Conservation (phyloP, 2,329 filamentous ascomycete species). For the Bipolaris gigantea region DNA sequence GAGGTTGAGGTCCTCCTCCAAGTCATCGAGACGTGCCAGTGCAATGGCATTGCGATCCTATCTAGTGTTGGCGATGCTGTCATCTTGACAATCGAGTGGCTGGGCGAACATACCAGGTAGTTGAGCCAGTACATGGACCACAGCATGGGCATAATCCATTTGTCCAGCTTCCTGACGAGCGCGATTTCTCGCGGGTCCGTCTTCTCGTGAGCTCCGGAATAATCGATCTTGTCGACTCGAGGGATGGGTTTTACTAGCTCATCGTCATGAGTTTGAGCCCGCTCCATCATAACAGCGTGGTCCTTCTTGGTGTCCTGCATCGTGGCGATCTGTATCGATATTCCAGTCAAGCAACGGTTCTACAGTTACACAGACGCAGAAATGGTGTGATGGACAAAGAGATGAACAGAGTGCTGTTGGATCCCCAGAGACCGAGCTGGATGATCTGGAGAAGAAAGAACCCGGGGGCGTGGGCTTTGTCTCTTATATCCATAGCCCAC, state of each 20-base stretch:
- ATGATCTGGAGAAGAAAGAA: conserved; percentile 31
- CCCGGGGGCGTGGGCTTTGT: conserved; percentile 18
- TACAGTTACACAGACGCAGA: neutral
- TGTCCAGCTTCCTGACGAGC: conserved; percentile 37
- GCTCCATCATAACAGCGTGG: conserved; percentile 33
- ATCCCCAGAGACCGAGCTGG: conserved; percentile 23
- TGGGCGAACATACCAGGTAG: conserved; percentile 7
- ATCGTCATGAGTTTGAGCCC: conserved; percentile 25
- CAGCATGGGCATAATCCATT: conserved; percentile 33
- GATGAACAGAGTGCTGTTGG: conserved; percentile 13
- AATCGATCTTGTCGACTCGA: conserved; percentile 33
- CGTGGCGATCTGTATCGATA: neutral
- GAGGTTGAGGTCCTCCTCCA: conserved; percentile 58
- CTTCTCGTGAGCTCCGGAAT: conserved; percentile 42
- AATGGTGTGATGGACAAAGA: neutral
- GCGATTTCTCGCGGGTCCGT: conserved; percentile 41
- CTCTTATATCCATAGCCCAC: conserved; percentile 24
- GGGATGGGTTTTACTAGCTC: conserved; percentile 29
- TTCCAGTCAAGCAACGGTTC: neutral
- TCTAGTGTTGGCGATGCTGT: conserved; percentile 5
- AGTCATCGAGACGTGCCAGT: conserved; percentile 62
- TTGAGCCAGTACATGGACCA: conserved; percentile 30
- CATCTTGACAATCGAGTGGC: conserved; percentile 37
- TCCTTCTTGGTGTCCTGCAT: conserved; percentile 32
- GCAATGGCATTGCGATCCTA: conserved; percentile 65